A percentile compares a stretch with the other conserved stretches of the same genome.
These are phyloP conservation scores for Chytriomyces hyalinus DNA, from an alignment of 192 early-diverging fungal species.

Conservation along the genomic window DNA sequence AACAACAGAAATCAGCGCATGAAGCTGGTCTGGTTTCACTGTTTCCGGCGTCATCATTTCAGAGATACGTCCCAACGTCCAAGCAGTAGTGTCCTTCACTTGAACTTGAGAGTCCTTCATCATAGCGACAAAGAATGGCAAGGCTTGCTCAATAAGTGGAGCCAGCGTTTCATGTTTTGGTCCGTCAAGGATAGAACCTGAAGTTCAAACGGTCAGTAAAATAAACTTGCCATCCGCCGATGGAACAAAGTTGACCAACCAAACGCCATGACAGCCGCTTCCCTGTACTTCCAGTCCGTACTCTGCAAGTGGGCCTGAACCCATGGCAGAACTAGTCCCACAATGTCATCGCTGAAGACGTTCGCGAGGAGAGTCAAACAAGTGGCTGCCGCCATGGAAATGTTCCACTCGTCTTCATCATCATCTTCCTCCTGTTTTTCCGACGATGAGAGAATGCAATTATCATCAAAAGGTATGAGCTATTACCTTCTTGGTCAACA, in stretches of 20 bases:
- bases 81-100: constrained; percentile 97
- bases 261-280: constrained; percentile 98
- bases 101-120: constrained; percentile 85
- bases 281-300: constrained; percentile 90
- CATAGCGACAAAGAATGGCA: constrained; percentile 85
- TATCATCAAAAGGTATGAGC: constrained; percentile 18
- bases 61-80: constrained; percentile 97
- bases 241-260: constrained; percentile 47
- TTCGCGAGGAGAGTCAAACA: constrained; percentile 88
- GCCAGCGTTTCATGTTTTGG: constrained; percentile 56
- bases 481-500: constrained; percentile 84
- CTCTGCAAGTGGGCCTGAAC: constrained; percentile 85
- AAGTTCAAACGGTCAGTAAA: background rate
- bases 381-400: constrained; percentile 96
- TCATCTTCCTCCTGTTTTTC: constrained; percentile 87
- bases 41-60: constrained; percentile 64
- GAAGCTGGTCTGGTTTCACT: constrained; percentile 42
- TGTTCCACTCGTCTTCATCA: constrained; percentile 99
- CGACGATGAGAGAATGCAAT: constrained; percentile 23
- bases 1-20: constrained; percentile 62
- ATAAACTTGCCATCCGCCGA: constrained; percentile 10
- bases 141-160: constrained; percentile 49
- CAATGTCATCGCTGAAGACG: constrained; percentile 80
- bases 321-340: constrained; percentile 85
- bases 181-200: constrained; percentile 93